phyloP scores from a whole-genome alignment of 495 filamentous ascomycete genomes.

The Podospora sp. region DNA sequence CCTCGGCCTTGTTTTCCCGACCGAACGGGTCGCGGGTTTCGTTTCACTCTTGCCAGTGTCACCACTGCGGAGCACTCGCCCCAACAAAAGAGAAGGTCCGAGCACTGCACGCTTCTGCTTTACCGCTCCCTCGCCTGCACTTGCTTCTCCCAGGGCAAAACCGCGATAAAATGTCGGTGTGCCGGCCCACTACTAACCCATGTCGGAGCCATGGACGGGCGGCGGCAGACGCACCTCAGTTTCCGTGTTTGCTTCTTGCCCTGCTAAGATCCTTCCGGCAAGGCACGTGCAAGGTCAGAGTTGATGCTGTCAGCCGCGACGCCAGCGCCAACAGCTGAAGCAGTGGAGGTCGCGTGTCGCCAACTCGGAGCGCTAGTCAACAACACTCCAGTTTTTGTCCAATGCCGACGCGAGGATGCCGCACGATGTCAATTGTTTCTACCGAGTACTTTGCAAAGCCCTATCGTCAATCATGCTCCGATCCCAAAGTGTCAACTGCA shows the following conservation, averaged over 20 bases:
- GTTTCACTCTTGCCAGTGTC: too few relatives aligned
- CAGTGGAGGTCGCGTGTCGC: too few relatives aligned
- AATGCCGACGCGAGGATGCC: not conserved
- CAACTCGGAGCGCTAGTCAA: too few relatives aligned
- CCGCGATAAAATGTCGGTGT: conserved; percentile 16
- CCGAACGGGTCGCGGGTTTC: not conserved
- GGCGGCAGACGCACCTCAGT: not conserved
- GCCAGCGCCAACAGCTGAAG: not conserved
- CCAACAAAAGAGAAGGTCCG: not conserved
- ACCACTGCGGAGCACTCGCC: not conserved
- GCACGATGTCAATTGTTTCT: not conserved
- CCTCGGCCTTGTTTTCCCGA: not conserved
- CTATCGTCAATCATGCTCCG: too few relatives aligned
- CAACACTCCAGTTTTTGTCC: not conserved
- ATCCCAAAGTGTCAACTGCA: not conserved
- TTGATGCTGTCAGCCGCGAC: not conserved
- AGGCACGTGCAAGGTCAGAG: not conserved
- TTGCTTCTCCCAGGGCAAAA: not conserved
- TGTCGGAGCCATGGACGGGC: not conserved
- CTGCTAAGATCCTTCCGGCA: not conserved
- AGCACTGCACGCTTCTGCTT: not conserved
- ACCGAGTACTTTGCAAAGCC: too few relatives aligned
- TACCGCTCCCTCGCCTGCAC: not conserved
- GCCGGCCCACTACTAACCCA: conserved; percentile 10
- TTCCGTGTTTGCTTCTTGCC: conserved; percentile 17